Conservation (phyloP, 805 yeast species). For the Ogataea glucozyma region DNA sequence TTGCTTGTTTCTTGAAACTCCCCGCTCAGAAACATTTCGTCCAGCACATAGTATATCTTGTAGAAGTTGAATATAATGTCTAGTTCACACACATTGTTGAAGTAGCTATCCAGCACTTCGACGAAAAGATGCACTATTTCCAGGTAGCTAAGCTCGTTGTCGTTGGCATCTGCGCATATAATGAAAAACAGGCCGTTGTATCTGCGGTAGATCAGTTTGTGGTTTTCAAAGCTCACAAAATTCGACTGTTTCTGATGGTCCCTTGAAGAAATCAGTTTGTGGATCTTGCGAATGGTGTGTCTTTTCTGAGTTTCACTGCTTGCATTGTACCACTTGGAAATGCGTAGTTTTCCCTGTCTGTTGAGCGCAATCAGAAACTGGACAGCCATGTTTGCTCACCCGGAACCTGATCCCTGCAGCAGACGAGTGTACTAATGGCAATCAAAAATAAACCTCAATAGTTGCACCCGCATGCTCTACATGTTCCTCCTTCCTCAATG, state of each 20-base stretch:
- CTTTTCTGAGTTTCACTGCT: slow-evolving; percentile 45
- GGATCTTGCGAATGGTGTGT: slow-evolving; percentile 61
- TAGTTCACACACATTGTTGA: slow-evolving; percentile 89
- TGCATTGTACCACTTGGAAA: slow-evolving; percentile 70
- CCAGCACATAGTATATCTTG: slow-evolving; percentile 77
- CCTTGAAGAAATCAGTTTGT: slow-evolving; percentile 74
- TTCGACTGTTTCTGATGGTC: slow-evolving; percentile 75
- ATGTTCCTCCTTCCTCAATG: too few species aligned
- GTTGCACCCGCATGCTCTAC: too few species aligned
- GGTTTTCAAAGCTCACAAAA: slow-evolving; percentile 47
- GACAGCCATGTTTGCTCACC: slow-evolving; percentile 55
- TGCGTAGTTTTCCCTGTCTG: slow-evolving; percentile 89
- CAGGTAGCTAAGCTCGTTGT: slow-evolving; percentile 78
- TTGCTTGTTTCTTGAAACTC: slow-evolving; percentile 87
- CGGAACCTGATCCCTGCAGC: neutral
- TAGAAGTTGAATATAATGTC: slow-evolving; percentile 91
- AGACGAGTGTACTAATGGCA: too few species aligned
- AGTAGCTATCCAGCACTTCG: slow-evolving; percentile 81
- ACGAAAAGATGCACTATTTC: slow-evolving; percentile 87
- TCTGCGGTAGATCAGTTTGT: slow-evolving; percentile 77
- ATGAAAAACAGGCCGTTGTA: slow-evolving; percentile 92
- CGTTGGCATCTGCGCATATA: slow-evolving; percentile 75
- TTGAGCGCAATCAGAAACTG: slow-evolving; percentile 82
- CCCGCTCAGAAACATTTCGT: slow-evolving; percentile 88
- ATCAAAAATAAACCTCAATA: too few species aligned